Evolutionary conservation across 495 filamentous ascomycete genomes (phyloP).

Genomic region (Astrothelium subdiscretum): DNA sequence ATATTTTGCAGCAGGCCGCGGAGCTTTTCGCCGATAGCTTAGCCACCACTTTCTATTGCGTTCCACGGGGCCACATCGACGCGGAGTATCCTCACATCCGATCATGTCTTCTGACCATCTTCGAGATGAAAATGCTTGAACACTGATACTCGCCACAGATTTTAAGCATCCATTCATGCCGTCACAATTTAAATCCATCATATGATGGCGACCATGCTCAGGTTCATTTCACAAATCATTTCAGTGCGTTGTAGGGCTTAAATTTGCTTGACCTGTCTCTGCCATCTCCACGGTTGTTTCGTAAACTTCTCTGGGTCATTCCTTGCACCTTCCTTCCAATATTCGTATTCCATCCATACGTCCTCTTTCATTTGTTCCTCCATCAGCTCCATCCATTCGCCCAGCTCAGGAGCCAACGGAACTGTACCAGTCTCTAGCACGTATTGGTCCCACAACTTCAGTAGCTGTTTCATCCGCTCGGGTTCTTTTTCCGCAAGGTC

Average conservation of each 20-base stretch:
- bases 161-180: no score
- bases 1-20: neutral
- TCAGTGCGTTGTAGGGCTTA: slow-evolving; percentile 8
- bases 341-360: slow-evolving; percentile 60
- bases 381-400: slow-evolving; percentile 42
- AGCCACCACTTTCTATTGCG: neutral
- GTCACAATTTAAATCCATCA: no score
- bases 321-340: slow-evolving; percentile 51
- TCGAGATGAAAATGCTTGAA: no score
- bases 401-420: slow-evolving; percentile 28
- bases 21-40: neutral
- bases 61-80: no score
- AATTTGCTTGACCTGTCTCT: slow-evolving; percentile 39
- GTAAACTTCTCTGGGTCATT: slow-evolving; percentile 46
- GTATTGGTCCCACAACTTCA: slow-evolving; percentile 47
- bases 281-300: slow-evolving; percentile 39
- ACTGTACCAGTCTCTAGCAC: slow-evolving; percentile 50
- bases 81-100: no score
- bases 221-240: neutral
- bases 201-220: no score
- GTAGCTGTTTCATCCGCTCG: slow-evolving; percentile 19
- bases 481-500: slow-evolving; percentile 23
- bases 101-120: no score
- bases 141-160: no score
- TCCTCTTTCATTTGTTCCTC: slow-evolving; percentile 58